Evolutionary conservation across 2,329 filamentous ascomycete species (phyloP), one percentile per base, ranked within the genome.

Genomic region (Epichloe amarillans): DNA sequence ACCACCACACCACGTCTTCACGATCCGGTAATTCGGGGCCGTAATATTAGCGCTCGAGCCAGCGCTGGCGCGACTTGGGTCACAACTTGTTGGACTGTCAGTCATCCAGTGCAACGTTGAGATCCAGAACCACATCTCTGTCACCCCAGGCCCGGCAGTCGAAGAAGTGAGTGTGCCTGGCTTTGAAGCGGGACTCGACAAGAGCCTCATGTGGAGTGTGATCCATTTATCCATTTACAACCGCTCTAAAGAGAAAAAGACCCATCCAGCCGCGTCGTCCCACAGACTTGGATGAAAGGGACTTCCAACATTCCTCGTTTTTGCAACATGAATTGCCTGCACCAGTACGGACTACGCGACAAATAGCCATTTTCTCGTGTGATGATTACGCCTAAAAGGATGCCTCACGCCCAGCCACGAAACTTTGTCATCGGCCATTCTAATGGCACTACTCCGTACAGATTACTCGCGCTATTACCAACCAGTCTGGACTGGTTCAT

Each of bases 201-300:
- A 56, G 55, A 56, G 55, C 53, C 55, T 56, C 55, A 56, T 52
- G 55, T 56, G 55, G 55, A 55, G 53, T 41, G 53, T 35, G 55
- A 50, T 52, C 53, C 55, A 55, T 52, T 53, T 46, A 50, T 52
- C 53, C 55, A 55, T 52, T 53, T 46, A 35, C 53, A 54, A 52
- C 52, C 48, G 54, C 44, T 41, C 44, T 30, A 10, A 41, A 14
- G 36, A 14, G 11, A 33, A 35, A 41, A 26, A 37, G 46, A 46
- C 47, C 49, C 47, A 54, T 52, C 43, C 43, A 43, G 47, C 53
- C 55, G 49, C 50, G 50, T 49, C 49, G 23, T 26, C 23, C 49
- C 53, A 41, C 49, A 53, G 47, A 46, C 37, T 45, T 47, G 39
- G 48, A 36, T 45, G 46, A 49, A 41, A 50, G 37, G 49, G 52